phyloP scores from a whole-genome alignment of 306 rosid species.

The Acacia crassicarpa region DNA sequence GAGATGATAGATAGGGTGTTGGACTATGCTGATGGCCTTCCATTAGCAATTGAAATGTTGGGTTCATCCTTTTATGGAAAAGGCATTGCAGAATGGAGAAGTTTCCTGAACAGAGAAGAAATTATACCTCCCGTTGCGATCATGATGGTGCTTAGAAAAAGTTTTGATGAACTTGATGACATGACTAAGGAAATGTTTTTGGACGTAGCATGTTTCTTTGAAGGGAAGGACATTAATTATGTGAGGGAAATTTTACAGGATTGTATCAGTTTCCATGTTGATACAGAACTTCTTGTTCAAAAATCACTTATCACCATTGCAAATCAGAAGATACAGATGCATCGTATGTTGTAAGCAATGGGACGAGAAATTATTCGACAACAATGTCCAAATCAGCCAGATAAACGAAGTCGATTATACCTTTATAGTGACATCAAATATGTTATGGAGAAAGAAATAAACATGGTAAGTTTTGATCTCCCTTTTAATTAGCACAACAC shows the following conservation, averaged over 20 bases:
- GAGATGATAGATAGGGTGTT: not conserved
- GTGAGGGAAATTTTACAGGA: not conserved
- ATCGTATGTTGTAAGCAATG: not conserved
- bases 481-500: too few relatives aligned
- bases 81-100: not conserved
- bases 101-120: not conserved
- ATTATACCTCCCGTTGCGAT: not conserved
- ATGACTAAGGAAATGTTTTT: not conserved
- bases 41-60: not conserved
- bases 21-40: not conserved
- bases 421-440: not conserved
- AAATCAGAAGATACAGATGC: conserved; percentile 11
- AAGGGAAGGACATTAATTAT: not conserved
- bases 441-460: not conserved
- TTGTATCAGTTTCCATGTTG: not conserved
- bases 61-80: not conserved
- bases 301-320: conserved; percentile 30
- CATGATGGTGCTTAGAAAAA: not conserved
- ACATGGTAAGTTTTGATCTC: not conserved
- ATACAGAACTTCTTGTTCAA: not conserved
- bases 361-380: conserved; percentile 12
- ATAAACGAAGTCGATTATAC: conserved; percentile 31
- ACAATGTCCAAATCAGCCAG: not conserved
- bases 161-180: not conserved
- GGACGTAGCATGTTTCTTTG: not conserved